Base-by-base conservation (phyloP, 2,329 filamentous ascomycete species). In the Ilyonectria sp. region DNA sequence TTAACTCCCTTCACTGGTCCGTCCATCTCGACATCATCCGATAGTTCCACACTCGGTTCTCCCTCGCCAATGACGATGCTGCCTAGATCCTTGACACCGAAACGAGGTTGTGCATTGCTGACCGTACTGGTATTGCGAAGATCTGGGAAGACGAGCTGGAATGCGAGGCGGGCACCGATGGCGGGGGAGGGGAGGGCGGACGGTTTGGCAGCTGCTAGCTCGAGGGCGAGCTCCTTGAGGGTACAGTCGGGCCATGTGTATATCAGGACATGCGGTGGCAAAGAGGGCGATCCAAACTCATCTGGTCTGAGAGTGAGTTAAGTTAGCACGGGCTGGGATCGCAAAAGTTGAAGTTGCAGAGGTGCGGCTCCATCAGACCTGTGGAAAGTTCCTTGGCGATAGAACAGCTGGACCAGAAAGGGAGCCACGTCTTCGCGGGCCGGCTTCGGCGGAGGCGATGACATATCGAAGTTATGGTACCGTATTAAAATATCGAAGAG, bases 221-320 rank as follows among this genome's bases (percentile, higher is more conserved):
- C 91, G 63, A 93, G 89, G 23, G 92, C 91, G 40, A 98, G 90
- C 80, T 98, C 94, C 71, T 88, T 86, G 26, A 98, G 87, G 3
- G 93, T 94, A 82, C 93, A 95, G 75, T 89, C 90, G 63, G 90
- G 87, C 93, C 94, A 97, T 64, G 94, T 95, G 85, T 98, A 95
- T 75, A 98, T 91, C 69, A 93, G 88, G 29, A 97, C 85, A 78
- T 92, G 89, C 8, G 91, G 84, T 57, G 91, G 90, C 23, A 93
- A 86, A 63, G 84, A 77, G 62, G 84, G 74, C 21, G 89, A 77
- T 73, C 88, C 80, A 79, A 96, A 94, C 72, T 95, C 93, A 67
- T 93, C 90, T 37, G 90, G 87, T 71, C 92, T 93, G 72, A n/a
- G 21, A 1, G 19, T 10, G 6, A 43, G 7, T 33, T 15, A 15